Conservation (phyloP, 441 rosid genomes). For the Rhodomyrtus psidioides region DNA sequence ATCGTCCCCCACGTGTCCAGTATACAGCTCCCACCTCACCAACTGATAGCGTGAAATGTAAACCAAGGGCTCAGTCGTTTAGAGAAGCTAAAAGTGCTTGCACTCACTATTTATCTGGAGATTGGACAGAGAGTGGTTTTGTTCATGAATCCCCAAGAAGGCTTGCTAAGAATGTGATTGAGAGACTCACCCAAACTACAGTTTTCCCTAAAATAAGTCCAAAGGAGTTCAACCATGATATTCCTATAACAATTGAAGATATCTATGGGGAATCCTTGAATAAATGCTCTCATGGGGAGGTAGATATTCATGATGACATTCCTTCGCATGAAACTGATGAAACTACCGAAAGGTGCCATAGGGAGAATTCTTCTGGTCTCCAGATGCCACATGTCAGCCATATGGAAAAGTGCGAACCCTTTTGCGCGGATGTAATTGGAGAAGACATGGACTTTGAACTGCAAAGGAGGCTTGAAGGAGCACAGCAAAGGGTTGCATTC, state of each 20-base stretch:
- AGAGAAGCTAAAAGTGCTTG: slow-evolving; percentile 53
- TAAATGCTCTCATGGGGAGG: slow-evolving; percentile 39
- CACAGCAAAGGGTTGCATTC: slow-evolving; percentile 56
- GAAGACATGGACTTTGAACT: slow-evolving; percentile 50
- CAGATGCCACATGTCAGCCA: slow-evolving; percentile 20
- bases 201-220: slow-evolving; percentile 38
- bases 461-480: slow-evolving; percentile 51
- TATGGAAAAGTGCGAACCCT: slow-evolving; percentile 17
- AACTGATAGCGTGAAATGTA: slow-evolving; percentile 31
- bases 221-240: slow-evolving; percentile 27
- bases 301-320: slow-evolving; percentile 25
- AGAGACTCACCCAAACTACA: slow-evolving; percentile 63
- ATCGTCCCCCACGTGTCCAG: slow-evolving; percentile 72
- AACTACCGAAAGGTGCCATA: slow-evolving; percentile 18
- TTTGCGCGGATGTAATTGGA: slow-evolving; percentile 25
- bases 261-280: slow-evolving; percentile 47
- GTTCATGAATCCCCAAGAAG: slow-evolving; percentile 74
- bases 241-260: slow-evolving; percentile 80
- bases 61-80: slow-evolving; percentile 56
- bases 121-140: slow-evolving; percentile 49
- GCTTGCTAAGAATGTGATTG: slow-evolving; percentile 81
- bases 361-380: slow-evolving; percentile 25
- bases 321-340: slow-evolving; percentile 35
- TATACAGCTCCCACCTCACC: slow-evolving; percentile 62
- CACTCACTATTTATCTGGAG: slow-evolving; percentile 45